These are phyloP conservation scores for Zymoseptoria ardabiliae DNA, from an alignment of 2,329 filamentous ascomycete species.

Conservation along the genomic window DNA sequence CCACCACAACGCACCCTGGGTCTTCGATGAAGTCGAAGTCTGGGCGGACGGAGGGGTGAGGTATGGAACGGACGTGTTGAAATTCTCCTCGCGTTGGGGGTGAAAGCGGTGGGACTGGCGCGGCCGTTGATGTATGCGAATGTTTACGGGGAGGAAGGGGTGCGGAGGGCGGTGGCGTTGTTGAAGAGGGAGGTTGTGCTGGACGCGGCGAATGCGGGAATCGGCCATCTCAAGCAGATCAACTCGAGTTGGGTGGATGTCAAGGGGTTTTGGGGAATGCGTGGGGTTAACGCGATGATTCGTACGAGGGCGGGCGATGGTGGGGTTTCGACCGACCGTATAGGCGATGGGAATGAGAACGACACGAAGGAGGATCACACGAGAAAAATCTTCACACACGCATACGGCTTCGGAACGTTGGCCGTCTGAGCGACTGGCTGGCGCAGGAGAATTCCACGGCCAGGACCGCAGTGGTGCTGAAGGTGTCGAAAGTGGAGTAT, in stretches of 20 bases:
- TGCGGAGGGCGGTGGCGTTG: constrained; percentile 43
- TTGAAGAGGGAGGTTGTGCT: constrained; percentile 44
- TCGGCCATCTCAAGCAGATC: constrained; percentile 11
- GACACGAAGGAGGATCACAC: no score
- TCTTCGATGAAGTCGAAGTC: constrained; percentile 35
- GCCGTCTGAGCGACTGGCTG: no score
- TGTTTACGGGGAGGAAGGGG: constrained; percentile 53
- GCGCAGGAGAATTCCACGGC: no score
- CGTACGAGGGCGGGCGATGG: no score
- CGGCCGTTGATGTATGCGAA: constrained; percentile 47
- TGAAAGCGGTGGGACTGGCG: constrained; percentile 39
- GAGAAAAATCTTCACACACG: no score
- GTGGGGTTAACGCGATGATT: not conserved
- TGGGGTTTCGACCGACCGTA: no score
- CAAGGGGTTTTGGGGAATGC: not conserved
- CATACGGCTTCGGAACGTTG: no score
- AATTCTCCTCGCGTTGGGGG: constrained; percentile 33
- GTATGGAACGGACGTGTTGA: constrained; percentile 32
- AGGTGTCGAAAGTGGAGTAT: no score
- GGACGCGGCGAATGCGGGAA: constrained; percentile 14
- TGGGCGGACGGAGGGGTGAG: constrained; percentile 35
- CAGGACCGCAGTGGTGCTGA: no score
- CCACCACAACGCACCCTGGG: constrained; percentile 45
- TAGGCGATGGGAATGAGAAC: no score
- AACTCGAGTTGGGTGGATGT: constrained; percentile 1